Evolutionary conservation across 192 early-diverging fungal species (phyloP), one percentile per base, ranked within the genome.

Genomic region (Lunasporangiospora selenospora): DNA sequence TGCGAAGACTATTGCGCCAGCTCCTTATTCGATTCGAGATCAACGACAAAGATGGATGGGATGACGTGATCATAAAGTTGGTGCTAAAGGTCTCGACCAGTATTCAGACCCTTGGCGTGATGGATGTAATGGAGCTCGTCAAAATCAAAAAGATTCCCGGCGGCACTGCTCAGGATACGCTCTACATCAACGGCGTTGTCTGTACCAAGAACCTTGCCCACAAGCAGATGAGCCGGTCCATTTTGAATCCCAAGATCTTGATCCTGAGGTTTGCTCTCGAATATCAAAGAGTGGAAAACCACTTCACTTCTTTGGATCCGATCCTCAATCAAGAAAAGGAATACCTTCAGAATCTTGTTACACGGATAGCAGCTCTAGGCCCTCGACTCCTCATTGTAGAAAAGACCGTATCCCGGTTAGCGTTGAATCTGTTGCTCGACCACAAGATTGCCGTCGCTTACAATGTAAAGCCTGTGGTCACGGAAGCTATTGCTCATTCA

Each of bases 91-190:
- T 90, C 7, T 83, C 87, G 31, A 85, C 76, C 19, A 90, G 93
- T 50, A 94, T 96, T 70, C 84, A 89, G 61, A 92, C 94, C 59
- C 40, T 61, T 5, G 49, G 51, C 32, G 43, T 27, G 4, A 73
- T 73, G 69, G 95, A 98, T 62, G 86, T 95, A 39, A 82, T 91
- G 11, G 87, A 93, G 30, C 95, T 95, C 45, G 91, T 99, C 42
- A 97, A 96, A 55, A 92, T 98, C 67, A 99, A 99, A 69, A 92
- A 92, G 60, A 92, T 99, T 19, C 91, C 97, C 0, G 97, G 96
- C 9, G 95, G 93, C 9, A 24, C 63, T 24, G 91, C 94, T 0
- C 40, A 60, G 24, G 93, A 96, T 67, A 90, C 88, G 39, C 82
- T 90, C 41, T 98, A 92, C 75, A 85, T 99, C 34, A 81, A 86